Percentiles rank a stretch among this genome's conserved stretches.
phyloP scores from a whole-genome alignment of 805 yeast species.

The Nakazawaea peltata region DNA sequence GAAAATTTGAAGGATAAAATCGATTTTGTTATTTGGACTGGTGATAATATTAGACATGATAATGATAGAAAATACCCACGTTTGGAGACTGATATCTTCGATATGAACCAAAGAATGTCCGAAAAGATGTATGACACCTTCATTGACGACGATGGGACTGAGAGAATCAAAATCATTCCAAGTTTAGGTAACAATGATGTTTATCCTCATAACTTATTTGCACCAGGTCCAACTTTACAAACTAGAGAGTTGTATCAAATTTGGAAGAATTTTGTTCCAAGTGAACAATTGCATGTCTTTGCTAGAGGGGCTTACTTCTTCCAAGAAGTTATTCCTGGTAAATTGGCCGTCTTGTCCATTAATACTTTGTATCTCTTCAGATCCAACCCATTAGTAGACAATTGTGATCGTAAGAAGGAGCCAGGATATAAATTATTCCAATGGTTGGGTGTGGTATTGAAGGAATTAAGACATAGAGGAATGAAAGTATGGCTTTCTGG shows the following conservation, averaged over 20 bases:
- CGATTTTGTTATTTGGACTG: constrained; percentile 87
- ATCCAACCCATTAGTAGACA: constrained; percentile 75
- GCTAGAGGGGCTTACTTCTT: constrained; percentile 69
- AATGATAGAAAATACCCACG: constrained; percentile 70
- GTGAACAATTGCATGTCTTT: constrained; percentile 68
- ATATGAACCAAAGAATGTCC: constrained; percentile 55
- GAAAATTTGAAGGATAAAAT: constrained; percentile 63
- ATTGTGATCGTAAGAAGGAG: constrained; percentile 61
- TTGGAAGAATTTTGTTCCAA: constrained; percentile 71
- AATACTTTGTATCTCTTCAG: constrained; percentile 72
- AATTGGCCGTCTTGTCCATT: constrained; percentile 70
- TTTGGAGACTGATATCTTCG: constrained; percentile 63
- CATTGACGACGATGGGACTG: constrained; percentile 33
- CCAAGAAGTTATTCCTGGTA: constrained; percentile 70
- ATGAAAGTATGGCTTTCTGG: constrained; percentile 87
- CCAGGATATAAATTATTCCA: constrained; percentile 74
- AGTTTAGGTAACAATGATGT: constrained; percentile 83
- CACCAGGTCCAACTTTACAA: constrained; percentile 85
- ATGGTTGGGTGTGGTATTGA: constrained; percentile 71
- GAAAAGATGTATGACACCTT: constrained; percentile 44
- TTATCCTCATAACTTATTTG: constrained; percentile 78
- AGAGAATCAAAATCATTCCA: constrained; percentile 45
- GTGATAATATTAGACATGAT: constrained; percentile 82
- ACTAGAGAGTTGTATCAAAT: constrained; percentile 68
- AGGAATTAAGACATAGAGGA: constrained; percentile 62